phyloP scores from a whole-genome alignment of 768 basidiomycete genomes.

The Boletus tylopilopsis region DNA sequence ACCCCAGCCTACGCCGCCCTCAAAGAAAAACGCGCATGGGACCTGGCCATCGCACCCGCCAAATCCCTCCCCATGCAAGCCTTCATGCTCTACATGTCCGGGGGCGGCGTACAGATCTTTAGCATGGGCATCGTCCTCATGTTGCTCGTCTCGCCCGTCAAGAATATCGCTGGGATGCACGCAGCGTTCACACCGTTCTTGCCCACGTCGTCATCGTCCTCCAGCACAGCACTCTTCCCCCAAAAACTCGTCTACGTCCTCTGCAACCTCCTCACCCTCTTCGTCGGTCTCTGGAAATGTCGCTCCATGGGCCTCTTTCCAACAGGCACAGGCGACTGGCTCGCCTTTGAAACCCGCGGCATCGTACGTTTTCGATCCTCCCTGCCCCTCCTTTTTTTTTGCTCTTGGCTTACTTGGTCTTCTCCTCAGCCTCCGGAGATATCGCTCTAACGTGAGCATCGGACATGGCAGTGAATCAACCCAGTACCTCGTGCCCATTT shows the following conservation, averaged over 20 bases:
- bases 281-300: constrained; percentile 90
- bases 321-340: constrained; percentile 89
- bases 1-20: constrained; percentile 57
- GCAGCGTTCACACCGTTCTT: constrained; percentile 29
- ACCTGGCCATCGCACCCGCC: constrained; percentile 77
- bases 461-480: background rate
- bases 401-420: background rate
- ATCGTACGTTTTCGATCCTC: constrained; percentile 36
- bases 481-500: constrained; percentile 13
- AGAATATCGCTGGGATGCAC: constrained; percentile 76
- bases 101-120: constrained; percentile 92
- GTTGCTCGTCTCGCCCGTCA: constrained; percentile 84
- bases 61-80: constrained; percentile 96
- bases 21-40: constrained; percentile 82
- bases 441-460: constrained; percentile 38
- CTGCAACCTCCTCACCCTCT: constrained; percentile 75
- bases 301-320: constrained; percentile 89
- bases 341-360: constrained; percentile 85
- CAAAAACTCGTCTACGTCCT: constrained; percentile 70
- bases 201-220: background rate
- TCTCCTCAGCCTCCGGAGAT: constrained; percentile 42
- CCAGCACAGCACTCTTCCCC: constrained; percentile 56
- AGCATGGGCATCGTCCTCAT: constrained; percentile 96
- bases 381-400: background rate
- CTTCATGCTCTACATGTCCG: constrained; percentile 99